Evolutionary conservation across 1,284 basidiomycete species (phyloP), one percentile per base, ranked within the genome.

Genomic region (Pisolithus thermaeus): DNA sequence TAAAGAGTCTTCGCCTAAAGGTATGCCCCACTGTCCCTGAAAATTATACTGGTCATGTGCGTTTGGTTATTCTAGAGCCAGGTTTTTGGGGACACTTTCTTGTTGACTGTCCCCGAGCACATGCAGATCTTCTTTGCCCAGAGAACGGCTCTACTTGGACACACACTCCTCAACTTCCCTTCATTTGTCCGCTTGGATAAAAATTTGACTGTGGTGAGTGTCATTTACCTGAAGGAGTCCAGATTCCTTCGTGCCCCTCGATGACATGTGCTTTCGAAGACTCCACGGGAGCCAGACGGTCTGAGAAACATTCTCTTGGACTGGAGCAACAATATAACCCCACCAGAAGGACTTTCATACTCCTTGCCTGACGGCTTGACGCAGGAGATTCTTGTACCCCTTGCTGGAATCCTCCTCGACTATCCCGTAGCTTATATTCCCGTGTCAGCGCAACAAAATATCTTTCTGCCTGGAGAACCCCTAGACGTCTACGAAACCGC

Each of bases 401-500:
- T 84, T 2, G 77, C 80, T 8, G 81, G 74, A 3, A 56, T 79
- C 28, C 60, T 83, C 22, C 72, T 83, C 36, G 81, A 81, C 57
- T 84, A 83, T 52, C 76, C 77, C 8, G 70, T 81, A 7, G 79
- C 77, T 16, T 82, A 82, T 53, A 62, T 74, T 23, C 79, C 80
- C n/a, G 51, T 56, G 7, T 62, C 63, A 16, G 44, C 62, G 2
- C 56, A 61, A 3, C 62, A 66, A 37, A 68, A 62, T 1, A 55
- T 64, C 7, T 78, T 77, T 58, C 67, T 82, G 22, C 61, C 62
- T 38, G 63, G 70, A 23, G 69, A 74, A 2, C 58, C 69, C 1
- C 65, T 83, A 40, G 73, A 79, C 48, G 61, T 81, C 2, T 82
- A 80, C 59, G 70, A 78, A 47, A 72, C 67, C 55, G 55, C 53